These are phyloP conservation scores for Sporothrix mexicana DNA, from an alignment of 2,329 filamentous ascomycete genomes.

Conservation along the genomic window DNA sequence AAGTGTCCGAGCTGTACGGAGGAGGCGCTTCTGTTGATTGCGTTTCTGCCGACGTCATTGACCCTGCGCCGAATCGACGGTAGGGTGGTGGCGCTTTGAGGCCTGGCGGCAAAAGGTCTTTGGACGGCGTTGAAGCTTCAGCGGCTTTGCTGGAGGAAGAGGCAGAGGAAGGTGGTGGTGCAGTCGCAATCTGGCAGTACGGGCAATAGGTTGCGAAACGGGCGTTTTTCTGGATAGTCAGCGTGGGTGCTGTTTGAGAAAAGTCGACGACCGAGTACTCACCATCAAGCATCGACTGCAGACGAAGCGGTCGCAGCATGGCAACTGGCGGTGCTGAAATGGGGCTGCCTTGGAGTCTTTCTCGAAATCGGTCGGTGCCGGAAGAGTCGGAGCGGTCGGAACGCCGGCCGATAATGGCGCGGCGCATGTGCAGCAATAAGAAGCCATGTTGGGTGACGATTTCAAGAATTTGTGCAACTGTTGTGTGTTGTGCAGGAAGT, in stretches of 20 bases:
- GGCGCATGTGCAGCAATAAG: slow-evolving; percentile 71
- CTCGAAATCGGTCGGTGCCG: slow-evolving; percentile 39
- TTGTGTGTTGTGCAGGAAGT: neutral
- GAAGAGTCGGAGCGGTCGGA: slow-evolving; percentile 41
- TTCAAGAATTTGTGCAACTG: neutral
- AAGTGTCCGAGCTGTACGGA: slow-evolving; percentile 32
- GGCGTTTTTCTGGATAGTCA: slow-evolving; percentile 59
- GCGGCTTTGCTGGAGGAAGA: neutral
- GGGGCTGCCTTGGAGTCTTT: neutral
- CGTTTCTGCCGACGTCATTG: slow-evolving; percentile 40
- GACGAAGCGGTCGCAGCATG: slow-evolving; percentile 73
- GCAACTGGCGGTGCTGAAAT: slow-evolving; percentile 61
- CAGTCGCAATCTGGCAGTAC: slow-evolving; percentile 74
- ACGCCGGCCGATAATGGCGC: slow-evolving; percentile 57
- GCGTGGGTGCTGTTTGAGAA: slow-evolving; percentile 30
- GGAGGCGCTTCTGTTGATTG: slow-evolving; percentile 36
- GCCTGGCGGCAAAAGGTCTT: slow-evolving; percentile 60
- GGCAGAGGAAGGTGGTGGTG: slow-evolving; percentile 43
- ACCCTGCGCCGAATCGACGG: slow-evolving; percentile 1
- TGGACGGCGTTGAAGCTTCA: neutral
- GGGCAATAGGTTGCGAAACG: slow-evolving; percentile 72
- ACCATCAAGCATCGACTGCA: slow-evolving; percentile 73
- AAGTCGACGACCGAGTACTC: slow-evolving; percentile 37
- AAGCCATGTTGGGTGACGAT: neutral
- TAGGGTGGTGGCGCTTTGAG: slow-evolving; percentile 73